Evolutionary conservation across 2,329 filamentous ascomycete species (phyloP), one percentile per base, ranked within the genome.

Genomic region (Alternaria sp.): DNA sequence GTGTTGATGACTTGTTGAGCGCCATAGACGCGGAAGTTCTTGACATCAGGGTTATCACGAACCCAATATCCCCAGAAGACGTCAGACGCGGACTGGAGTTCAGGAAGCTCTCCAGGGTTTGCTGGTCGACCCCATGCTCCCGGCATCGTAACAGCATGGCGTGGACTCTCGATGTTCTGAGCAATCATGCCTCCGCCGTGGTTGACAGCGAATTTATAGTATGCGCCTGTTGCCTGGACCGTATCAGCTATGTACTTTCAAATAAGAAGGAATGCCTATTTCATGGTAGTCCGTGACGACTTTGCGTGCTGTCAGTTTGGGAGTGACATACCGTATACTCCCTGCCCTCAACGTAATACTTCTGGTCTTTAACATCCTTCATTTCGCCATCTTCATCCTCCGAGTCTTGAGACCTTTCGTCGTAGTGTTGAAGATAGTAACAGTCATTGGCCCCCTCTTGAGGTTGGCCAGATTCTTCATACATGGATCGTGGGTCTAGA

Each of bases 51-150:
- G 17, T 74, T 72, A 3, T 64, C 58, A 2, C 61, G 59, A 15
- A 51, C n/a, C 69, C 72, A 75, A 36, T 64, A 68, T 4, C 52
- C 64, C 73, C 72, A 76, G 30, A 71, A 62, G 21, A 75, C 30
- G 11, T 76, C 73, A 1, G 73, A 71, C 11, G 46, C 32, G 13
- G 45, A 52, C 1, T 59, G 57, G 3, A 76, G 23, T 8, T 61
- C 58, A 4, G 73, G 73, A 1, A 74, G 73, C 28, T 75, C 72
- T 6, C 58, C 64, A 1, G 56, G 57, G 4, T 25, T n/a, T 11
- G 56, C 62, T 15, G 32, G 50, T 5, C 64, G 58, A n/a, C 64
- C 61, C 21, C 21, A 21, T 21, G 21, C 21, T 21, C 21, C 21
- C 21, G 21, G 21, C 21, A 21, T 21, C 21, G 21, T 21, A 21